Base-by-base conservation (phyloP, 2,329 filamentous ascomycete species). In the Volutella citrinella region DNA sequence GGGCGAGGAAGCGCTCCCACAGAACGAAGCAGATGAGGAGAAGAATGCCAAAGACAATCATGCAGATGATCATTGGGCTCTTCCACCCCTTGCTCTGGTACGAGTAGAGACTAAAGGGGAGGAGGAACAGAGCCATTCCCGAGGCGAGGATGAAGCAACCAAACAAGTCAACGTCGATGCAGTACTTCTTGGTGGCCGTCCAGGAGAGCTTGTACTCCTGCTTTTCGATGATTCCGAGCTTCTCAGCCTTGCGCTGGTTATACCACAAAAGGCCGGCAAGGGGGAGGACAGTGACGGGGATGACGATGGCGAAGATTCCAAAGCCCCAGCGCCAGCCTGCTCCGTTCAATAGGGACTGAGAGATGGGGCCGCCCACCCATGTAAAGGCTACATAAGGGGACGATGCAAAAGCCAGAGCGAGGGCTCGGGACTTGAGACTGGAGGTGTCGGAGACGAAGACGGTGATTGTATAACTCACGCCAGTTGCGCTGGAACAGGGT, bases 251-350 rank as follows among this genome's bases (percentile, higher is more conserved):
- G 30, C 59, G 60, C 34, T 77, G 70, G 51, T 82, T 78, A 46
- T 69, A 57, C 35, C 74, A 61, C 43, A 84, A 67, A 9, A 84
- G 61, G 11, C 67, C 51, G 21, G 76, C 74, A n/a, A 87, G 65
- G 0, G 84, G 83, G n/a, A 79, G 40, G 18, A 73, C 75, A 27
- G 82, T 69, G 25, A 72, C 59, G 2, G 82, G 81, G 5, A 79
- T 65, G 38, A 86, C 69, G 45, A 87, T 79, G 25, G 75, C 68
- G 59, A 83, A 86, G 44, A 72, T 68, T 22, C 80, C 82, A 49
- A 80, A 86, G 2, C 70, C 80, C 82, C 82, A 87, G 23, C 79
- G 72, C 74, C 77, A 86, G 28, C 70, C 76, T 6, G 70, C 64
- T 8, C 70, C 61, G 3, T 63, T 49, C 29, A 78, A 64, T 41